Conservation (phyloP, 2,329 filamentous ascomycete species). For the Diaporthe caulivora region DNA sequence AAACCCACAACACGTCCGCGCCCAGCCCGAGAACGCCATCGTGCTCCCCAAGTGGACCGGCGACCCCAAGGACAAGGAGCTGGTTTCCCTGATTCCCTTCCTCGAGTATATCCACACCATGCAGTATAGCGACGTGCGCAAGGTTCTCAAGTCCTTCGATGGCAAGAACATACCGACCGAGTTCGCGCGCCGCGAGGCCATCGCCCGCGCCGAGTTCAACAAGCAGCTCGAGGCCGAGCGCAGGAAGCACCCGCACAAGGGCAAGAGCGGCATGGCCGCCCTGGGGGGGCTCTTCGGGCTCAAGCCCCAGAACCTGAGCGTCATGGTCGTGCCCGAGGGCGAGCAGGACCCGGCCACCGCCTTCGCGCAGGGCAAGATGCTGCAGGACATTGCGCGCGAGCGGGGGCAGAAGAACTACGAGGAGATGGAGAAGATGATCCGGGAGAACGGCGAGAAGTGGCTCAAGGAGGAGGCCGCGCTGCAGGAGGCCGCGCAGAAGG, state of each 20-base stretch:
- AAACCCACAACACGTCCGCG: slow-evolving; percentile 81
- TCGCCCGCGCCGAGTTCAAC: slow-evolving; percentile 86
- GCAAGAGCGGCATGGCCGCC: slow-evolving; percentile 71
- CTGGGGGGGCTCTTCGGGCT: slow-evolving; percentile 82
- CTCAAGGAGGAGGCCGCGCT: slow-evolving; percentile 91
- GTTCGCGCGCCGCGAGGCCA: slow-evolving; percentile 88
- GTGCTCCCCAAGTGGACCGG: slow-evolving; percentile 92
- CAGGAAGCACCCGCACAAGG: slow-evolving; percentile 68
- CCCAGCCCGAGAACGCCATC: slow-evolving; percentile 97
- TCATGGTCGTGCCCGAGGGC: slow-evolving; percentile 71
- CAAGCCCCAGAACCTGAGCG: slow-evolving; percentile 75
- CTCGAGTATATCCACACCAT: slow-evolving; percentile 97
- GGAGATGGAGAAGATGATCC: slow-evolving; percentile 88
- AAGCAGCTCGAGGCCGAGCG: slow-evolving; percentile 79
- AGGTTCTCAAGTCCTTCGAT: slow-evolving; percentile 88
- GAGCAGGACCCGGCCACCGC: slow-evolving; percentile 81
- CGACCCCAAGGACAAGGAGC: slow-evolving; percentile 83
- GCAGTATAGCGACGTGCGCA: slow-evolving; percentile 88
- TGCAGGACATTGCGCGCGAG: slow-evolving; percentile 94
- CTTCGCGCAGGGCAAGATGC: slow-evolving; percentile 93
- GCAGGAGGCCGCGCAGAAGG: slow-evolving; percentile 90
- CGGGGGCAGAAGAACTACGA: slow-evolving; percentile 92
- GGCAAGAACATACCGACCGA: slow-evolving; percentile 90
- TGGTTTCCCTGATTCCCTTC: slow-evolving; percentile 93
- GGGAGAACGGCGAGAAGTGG: slow-evolving; percentile 95